A percentile compares a stretch with the other conserved stretches of the same genome.
Conservation (phyloP, 2,329 filamentous ascomycete genomes). For the Ilyonectria destructans region DNA sequence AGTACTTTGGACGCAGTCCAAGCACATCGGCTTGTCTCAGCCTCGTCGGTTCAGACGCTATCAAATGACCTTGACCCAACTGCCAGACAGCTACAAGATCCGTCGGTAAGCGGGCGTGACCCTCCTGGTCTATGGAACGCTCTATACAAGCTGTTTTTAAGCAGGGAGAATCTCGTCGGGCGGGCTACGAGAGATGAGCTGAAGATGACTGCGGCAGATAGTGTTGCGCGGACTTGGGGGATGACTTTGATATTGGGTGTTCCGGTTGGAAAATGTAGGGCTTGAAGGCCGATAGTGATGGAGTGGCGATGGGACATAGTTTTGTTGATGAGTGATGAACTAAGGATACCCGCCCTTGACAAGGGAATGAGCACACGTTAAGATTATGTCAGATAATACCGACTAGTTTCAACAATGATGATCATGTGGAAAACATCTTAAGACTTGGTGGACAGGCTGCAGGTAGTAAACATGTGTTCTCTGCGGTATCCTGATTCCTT, state of each 20-base stretch:
- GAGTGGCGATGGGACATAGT: neutral
- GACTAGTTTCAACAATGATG: neutral
- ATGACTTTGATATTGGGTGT: slow-evolving; percentile 44
- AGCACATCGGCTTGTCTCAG: slow-evolving; percentile 19
- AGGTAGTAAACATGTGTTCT: too few species aligned
- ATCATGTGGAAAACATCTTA: neutral
- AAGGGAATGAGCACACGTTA: too few species aligned
- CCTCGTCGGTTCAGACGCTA: slow-evolving; percentile 9
- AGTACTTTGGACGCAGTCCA: slow-evolving; percentile 24
- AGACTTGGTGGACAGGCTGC: neutral
- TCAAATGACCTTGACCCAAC: slow-evolving; percentile 15
- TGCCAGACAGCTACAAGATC: neutral
- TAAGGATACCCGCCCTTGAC: neutral
- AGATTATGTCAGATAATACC: neutral
- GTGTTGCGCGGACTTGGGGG: slow-evolving; percentile 44
- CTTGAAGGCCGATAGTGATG: neutral
- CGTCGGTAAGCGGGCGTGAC: neutral
- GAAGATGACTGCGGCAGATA: slow-evolving; percentile 45
- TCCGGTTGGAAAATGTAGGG: slow-evolving; percentile 32
- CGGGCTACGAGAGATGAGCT: slow-evolving; percentile 36
- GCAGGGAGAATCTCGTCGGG: slow-evolving; percentile 27
- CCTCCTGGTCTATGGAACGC: slow-evolving; percentile 21
- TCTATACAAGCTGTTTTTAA: slow-evolving; percentile 30
- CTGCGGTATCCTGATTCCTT: too few species aligned
- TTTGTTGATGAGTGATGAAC: neutral